These are phyloP conservation scores for Penicillium malachiteum DNA, from an alignment of 495 filamentous ascomycete species.

Conservation along the genomic window DNA sequence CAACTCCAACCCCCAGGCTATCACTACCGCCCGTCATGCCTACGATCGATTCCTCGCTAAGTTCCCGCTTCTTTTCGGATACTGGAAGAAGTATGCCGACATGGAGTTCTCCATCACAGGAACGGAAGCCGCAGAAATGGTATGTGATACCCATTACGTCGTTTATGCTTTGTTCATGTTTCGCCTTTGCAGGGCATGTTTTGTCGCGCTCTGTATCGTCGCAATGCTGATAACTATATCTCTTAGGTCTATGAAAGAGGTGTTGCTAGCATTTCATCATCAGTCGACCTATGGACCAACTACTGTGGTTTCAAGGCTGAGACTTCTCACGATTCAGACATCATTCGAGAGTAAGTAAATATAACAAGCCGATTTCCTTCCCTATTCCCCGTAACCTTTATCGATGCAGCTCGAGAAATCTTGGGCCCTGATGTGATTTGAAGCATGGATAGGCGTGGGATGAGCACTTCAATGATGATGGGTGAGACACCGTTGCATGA, in stretches of 20 bases:
- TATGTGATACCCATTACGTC: conserved; percentile 36
- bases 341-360: conserved; percentile 98
- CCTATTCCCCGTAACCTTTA: conserved; percentile 45
- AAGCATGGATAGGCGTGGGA: conserved; percentile 26
- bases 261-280: conserved; percentile 86
- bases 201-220: not conserved
- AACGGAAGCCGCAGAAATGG: conserved; percentile 97
- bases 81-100: conserved; percentile 99
- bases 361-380: conserved; percentile 64
- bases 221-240: conserved; percentile 9
- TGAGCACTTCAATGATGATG: conserved; percentile 44
- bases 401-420: conserved; percentile 40
- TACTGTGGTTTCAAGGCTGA: conserved; percentile 98
- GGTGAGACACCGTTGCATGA: conserved; percentile 54
- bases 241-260: conserved; percentile 89
- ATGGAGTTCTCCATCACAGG: conserved; percentile 95
- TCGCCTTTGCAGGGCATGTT: not conserved
- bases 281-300: conserved; percentile 93
- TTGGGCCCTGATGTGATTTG: conserved; percentile 31
- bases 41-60: conserved; percentile 94
- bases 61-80: conserved; percentile 94
- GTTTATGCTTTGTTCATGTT: not conserved
- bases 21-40: conserved; percentile 75
- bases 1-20: conserved; percentile 92
- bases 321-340: conserved; percentile 88